Percentiles rank a stretch among this genome's conserved stretches.
Evolutionary conservation across 495 filamentous ascomycete species (phyloP).

Genomic region (Penicillium chermesinum): DNA sequence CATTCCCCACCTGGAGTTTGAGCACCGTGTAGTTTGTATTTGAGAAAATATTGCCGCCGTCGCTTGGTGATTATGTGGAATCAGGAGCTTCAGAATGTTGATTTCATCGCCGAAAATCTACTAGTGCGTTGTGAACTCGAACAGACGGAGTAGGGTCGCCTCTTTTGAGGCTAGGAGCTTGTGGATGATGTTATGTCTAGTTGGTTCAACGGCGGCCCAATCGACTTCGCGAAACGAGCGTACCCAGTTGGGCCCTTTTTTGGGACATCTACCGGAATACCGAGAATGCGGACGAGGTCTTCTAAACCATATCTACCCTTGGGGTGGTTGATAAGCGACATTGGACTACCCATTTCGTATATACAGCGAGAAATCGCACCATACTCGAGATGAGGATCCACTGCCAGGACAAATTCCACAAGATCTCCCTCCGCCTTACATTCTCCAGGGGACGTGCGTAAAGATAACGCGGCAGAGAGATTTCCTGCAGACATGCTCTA

Average conservation of each 20-base stretch:
- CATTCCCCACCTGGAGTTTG: conserved; percentile 33
- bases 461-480: no score
- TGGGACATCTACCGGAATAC: conserved; percentile 26
- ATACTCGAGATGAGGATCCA: conserved; percentile 35
- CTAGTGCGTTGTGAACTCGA: no score
- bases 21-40: conserved; percentile 36
- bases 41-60: conserved; percentile 41
- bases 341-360: conserved; percentile 35
- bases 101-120: conserved; percentile 24
- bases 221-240: conserved; percentile 32
- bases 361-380: conserved; percentile 34
- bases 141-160: no score
- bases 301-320: conserved; percentile 28
- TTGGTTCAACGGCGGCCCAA: conserved; percentile 31
- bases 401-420: conserved; percentile 28
- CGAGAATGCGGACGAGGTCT: conserved; percentile 37
- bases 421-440: no score
- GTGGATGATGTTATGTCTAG: no score
- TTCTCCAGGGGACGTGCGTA: no score
- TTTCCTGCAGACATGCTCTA: no score
- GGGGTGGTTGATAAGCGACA: conserved; percentile 40
- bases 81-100: conserved; percentile 32
- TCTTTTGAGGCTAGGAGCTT: conserved; percentile 27
- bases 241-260: no score
- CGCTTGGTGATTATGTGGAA: conserved; percentile 29